Percentiles rank a stretch among this genome's conserved stretches.
phyloP scores from a whole-genome alignment of 2,329 filamentous ascomycete species.

The Aspergillus floridensis region DNA sequence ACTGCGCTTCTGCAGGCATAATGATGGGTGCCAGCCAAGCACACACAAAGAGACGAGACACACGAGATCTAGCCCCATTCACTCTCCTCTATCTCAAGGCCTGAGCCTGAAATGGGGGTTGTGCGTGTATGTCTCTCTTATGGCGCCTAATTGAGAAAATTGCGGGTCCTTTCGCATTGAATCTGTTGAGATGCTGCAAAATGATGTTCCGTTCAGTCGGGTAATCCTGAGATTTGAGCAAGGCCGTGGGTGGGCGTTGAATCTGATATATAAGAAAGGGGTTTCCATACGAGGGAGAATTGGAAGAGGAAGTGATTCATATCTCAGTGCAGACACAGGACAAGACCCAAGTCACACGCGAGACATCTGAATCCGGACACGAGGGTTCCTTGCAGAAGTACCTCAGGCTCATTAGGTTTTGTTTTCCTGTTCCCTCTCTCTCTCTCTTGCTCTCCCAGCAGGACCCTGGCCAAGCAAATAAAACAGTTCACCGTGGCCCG shows the following conservation, averaged over 20 bases:
- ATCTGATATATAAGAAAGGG: constrained; percentile 7
- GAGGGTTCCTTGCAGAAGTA: not conserved
- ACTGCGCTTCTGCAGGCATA: constrained; percentile 1
- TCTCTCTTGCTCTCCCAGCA: not conserved
- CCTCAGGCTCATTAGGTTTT: not conserved
- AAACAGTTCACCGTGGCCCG: not conserved
- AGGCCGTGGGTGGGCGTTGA: not conserved
- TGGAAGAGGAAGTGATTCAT: not conserved
- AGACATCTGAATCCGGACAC: not conserved
- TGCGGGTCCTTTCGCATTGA: not conserved
- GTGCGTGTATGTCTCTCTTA: not conserved
- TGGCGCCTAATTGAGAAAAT: constrained; percentile 3
- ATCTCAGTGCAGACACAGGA: not conserved
- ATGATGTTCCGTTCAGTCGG: not conserved
- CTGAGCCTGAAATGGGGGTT: constrained; percentile 5
- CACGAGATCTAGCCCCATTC: not conserved
- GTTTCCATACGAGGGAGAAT: not conserved
- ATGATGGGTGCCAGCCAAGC: constrained; percentile 5
- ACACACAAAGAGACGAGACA: constrained; percentile 6
- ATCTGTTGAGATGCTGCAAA: not conserved
- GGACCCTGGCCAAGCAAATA: not conserved
- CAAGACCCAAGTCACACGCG: not conserved
- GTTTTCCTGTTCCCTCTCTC: no score
- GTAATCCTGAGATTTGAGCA: not conserved
- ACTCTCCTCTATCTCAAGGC: not conserved